These are phyloP conservation scores for Polytrichum formosum DNA, from an alignment of 225 moss, liverwort and hornwort genomes.

Conservation along the genomic window DNA sequence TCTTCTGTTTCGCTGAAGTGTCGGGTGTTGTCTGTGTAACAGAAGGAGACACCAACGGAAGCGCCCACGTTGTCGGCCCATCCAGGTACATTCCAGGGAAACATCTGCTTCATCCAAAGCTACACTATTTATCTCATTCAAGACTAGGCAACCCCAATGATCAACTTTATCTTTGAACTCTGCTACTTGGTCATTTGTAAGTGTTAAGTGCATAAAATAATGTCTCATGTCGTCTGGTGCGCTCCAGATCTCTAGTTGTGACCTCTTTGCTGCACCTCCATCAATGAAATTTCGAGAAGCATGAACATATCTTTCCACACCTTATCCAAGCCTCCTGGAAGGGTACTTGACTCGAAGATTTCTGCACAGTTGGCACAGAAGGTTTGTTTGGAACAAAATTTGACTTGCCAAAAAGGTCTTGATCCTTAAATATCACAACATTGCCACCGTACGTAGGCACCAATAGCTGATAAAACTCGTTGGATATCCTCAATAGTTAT, in stretches of 20 bases:
- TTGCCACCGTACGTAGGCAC: constrained; percentile 1
- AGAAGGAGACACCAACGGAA: no score
- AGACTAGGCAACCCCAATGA: neutral
- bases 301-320: neutral
- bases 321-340: neutral
- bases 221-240: neutral
- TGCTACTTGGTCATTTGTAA: neutral
- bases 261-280: neutral
- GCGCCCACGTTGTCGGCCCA: no score
- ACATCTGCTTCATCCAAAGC: no score
- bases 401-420: neutral
- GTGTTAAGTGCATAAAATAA: neutral
- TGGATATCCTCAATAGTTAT: neutral
- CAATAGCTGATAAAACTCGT: neutral
- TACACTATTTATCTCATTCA: neutral
- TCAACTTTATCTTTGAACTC: neutral
- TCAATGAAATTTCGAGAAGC: neutral
- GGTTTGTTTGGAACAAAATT: constrained; percentile 4
- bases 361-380: neutral
- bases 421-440: neutral
- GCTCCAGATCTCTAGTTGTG: neutral
- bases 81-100: no score
- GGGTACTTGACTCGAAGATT: neutral
- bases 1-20: no score
- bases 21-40: no score